Evolutionary conservation across 2,329 filamentous ascomycete species (phyloP).

Genomic region (Pyrenochaeta sp.): DNA sequence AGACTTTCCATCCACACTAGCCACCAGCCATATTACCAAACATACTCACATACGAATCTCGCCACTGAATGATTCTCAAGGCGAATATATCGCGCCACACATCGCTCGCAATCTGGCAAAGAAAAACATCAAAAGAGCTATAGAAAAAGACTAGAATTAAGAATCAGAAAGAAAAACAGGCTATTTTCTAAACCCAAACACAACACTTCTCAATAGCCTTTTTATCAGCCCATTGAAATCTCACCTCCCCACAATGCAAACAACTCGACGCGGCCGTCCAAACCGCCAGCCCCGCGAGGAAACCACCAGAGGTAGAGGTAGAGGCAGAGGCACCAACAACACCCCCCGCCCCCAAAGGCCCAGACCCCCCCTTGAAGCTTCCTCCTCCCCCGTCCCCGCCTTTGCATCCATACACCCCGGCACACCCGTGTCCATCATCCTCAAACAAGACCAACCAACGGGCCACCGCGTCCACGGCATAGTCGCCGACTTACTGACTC

Average conservation of each 20-base stretch:
- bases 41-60: not conserved
- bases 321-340: conserved; percentile 9
- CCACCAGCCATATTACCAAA: not conserved
- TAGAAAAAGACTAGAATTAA: too few relatives aligned
- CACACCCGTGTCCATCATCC: conserved; percentile 73
- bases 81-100: too few relatives aligned
- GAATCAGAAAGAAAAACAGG: not conserved
- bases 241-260: conserved; percentile 2
- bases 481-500: conserved; percentile 73
- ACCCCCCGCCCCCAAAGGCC: conserved; percentile 5
- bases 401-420: conserved; percentile 61
- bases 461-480: conserved; percentile 73
- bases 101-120: not conserved
- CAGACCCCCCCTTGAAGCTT: conserved; percentile 10
- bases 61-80: too few relatives aligned
- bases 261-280: conserved; percentile 27
- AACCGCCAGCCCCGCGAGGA: conserved; percentile 38
- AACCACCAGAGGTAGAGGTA: conserved; percentile 1
- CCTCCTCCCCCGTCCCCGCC: conserved; percentile 31
- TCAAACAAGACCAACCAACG: conserved; percentile 79
- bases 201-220: too few relatives aligned
- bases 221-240: too few relatives aligned
- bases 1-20: not conserved
- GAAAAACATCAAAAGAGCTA: too few relatives aligned
- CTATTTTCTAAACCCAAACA: not conserved